Base-by-base conservation (phyloP, 1,139 yeast genomes). In the Yamadazyma pseudoaaseri region DNA sequence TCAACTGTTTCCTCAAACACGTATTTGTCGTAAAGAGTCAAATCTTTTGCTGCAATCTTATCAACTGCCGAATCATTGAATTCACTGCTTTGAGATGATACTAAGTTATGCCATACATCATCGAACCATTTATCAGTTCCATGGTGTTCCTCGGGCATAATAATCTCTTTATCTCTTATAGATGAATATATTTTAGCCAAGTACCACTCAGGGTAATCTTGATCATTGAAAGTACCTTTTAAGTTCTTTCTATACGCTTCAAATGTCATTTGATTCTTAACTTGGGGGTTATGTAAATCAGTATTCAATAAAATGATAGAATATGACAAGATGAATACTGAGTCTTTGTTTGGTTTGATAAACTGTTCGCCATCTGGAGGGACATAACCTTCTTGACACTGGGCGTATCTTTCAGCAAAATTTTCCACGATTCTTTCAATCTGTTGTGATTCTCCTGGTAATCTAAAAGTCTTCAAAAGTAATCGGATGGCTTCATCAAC, bases 401-500 rank as follows among this genome's bases (percentile, higher is more conserved):
- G 65, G 6, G 85, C 85, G 58, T 87, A 94, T 43, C 84, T 77
- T 30, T 79, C 81, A 4, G 96, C 90, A 60, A 94, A 92, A 14
- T 78, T 70, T 51, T 90, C 97, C 27, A 94, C 86, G 13, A 92
- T 77, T 51, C 96, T 75, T 56, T 90, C 97, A 55, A 94, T 92
- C 55, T 87, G 96, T 52, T 89, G 97, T 0, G 97, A 82, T 60
- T 94, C 99, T 33, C 99, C 99, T 0, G 98, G 98, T 36, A 94
- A 70, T 57, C 99, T 76, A 54, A 94, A 92, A 11, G 86, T 75
- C 35, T 86, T 84, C 45, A 94, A 68, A 42, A 94, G 60, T 34
- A 86, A 73, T 48, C 99, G 73, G 38, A 94, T 67, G 0, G 97
- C 97, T 57, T 92, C 97, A 58, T 94, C 98, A 2, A 94, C 89